Conservation (phyloP, 129 eudicot genomes). For the Centaurea solstitialis region DNA sequence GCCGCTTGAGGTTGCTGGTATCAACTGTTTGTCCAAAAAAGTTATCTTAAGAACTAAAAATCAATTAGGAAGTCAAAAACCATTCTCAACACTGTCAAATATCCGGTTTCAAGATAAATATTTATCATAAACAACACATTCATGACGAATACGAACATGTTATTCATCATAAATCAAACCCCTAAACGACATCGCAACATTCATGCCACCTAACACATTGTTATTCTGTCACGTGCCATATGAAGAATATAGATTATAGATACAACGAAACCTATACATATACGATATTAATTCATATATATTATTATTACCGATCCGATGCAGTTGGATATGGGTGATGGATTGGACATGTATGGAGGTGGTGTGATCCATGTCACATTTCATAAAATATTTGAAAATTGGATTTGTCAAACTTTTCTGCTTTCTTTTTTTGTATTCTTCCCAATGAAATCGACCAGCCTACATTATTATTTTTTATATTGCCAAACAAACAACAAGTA, state of each 20-base stretch:
- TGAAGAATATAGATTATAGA: no score
- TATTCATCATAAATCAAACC: no score
- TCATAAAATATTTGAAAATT: background rate
- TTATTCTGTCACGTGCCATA: background rate
- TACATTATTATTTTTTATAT: background rate
- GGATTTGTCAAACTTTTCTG: constrained; percentile 28
- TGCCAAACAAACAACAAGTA: constrained; percentile 3
- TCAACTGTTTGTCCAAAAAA: no score
- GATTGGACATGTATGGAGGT: constrained; percentile 7
- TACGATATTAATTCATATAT: no score
- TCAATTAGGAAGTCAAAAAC: background rate
- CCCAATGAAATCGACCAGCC: constrained; percentile 25
- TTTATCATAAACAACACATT: no score
- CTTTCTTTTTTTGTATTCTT: constrained; percentile 18
- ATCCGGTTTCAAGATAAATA: background rate
- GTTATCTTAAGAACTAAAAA: no score
- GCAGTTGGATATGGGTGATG: background rate
- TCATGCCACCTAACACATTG: no score
- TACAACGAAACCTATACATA: background rate
- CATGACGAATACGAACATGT: no score
- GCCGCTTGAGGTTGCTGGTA: no score
- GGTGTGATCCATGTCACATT: constrained; percentile 19
- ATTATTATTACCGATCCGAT: background rate
- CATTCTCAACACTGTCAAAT: background rate
- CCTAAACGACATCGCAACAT: no score